Evolutionary conservation across 257 asterid genomes (phyloP), one percentile per base, ranked within the genome.

Genomic region (Nicotiana benthamiana): DNA sequence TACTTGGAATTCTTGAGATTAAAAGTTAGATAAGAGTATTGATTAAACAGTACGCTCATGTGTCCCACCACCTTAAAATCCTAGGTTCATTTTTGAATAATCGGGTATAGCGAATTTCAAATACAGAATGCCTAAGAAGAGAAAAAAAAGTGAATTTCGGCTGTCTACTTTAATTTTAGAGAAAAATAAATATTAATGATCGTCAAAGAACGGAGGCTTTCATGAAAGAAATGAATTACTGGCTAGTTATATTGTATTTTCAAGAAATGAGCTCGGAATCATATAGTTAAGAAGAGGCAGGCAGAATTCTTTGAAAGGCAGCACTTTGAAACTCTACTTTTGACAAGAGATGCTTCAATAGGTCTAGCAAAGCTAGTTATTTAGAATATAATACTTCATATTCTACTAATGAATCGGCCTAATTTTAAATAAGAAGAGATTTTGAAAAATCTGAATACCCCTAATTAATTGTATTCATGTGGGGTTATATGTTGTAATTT

Each of bases 261-360:
- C 9, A 46, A 72, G n/a, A 72, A 51, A 7, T 51, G 56, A 51
- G 18, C 10, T 54, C 24, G 46, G 78, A 46, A 72, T 72, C 78
- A 72, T 72, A 46, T 24, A 46, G 53, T 24, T 48, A 72, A 72
- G 40, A 9, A 1, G 24, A 24, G 78, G 8, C 16, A 15, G 15
- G 60, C 43, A 72, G 20, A n/a, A 68, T 68, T 68, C 18, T 67
- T 72, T 24, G 36, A 48, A 72, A 46, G 78, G 27, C 36, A 85
- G 59, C 54, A 79, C 82, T 85, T 79, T 81, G 78, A 66, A 46
- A 70, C 32, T 20, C 17, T 68, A 60, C 36, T 24, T 81, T 79
- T 79, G 66, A 66, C 87, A 82, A 77, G 61, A 85, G 83, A 80
- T 80, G 86, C 85, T 83, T 81, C 82, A 57, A 81, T 83, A 81